A percentile compares a stretch with the other conserved stretches of the same genome.
These are phyloP conservation scores for Piper longum DNA, from an alignment of 164 flowering plant species.

Conservation along the genomic window DNA sequence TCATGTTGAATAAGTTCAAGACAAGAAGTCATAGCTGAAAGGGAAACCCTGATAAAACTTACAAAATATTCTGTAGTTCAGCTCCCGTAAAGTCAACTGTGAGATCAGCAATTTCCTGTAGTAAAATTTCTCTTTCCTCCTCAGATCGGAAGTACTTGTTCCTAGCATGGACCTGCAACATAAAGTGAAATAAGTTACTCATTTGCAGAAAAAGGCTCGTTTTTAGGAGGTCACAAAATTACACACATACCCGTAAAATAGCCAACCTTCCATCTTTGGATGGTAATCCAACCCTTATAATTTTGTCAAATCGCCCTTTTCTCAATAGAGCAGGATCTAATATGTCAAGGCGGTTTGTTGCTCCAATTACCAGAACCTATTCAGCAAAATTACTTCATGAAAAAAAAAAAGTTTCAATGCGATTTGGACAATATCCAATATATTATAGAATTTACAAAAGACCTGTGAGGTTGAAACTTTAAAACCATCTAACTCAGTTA, in stretches of 20 bases:
- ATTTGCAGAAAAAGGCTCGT: no score
- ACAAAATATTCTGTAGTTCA: conserved; percentile 93
- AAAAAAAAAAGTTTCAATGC: not conserved
- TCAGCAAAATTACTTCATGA: conserved; percentile 15
- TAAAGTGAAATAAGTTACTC: not conserved
- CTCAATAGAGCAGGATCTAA: conserved; percentile 95
- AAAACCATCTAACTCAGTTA: conserved; percentile 98
- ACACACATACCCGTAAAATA: conserved; percentile 54
- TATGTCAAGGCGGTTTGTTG: conserved; percentile 90
- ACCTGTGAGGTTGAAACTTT: conserved; percentile 87
- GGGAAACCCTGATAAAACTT: conserved; percentile 6
- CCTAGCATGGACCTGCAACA: conserved; percentile 80
- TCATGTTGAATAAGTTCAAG: conserved; percentile 1
- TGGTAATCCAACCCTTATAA: conserved; percentile 90
- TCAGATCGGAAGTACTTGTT: conserved; percentile 84
- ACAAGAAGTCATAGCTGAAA: conserved; percentile 1
- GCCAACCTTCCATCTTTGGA: conserved; percentile 89
- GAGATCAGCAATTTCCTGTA: conserved; percentile 73
- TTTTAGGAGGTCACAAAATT: not conserved
- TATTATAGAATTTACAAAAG: conserved; percentile 1
- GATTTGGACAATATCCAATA: not conserved
- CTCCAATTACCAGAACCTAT: conserved; percentile 93
- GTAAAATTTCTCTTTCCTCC: conserved; percentile 57
- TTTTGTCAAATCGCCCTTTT: conserved; percentile 97
- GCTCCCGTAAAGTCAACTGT: conserved; percentile 95